Evolutionary conservation across 192 early-diverging fungal genomes (phyloP), one percentile per base, ranked within the genome.

Genomic region (Funneliformis mosseae): DNA sequence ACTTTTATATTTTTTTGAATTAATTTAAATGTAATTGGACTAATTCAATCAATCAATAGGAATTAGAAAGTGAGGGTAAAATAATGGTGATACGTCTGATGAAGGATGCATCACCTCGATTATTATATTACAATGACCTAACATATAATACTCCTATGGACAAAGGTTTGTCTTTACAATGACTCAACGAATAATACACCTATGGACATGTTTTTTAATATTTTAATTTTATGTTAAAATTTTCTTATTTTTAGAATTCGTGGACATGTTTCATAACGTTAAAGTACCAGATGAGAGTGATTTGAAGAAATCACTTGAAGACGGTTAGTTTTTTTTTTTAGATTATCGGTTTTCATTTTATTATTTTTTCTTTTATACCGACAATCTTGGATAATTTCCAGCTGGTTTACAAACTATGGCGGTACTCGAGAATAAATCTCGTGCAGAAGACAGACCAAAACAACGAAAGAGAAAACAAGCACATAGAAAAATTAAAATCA

Each of bases 391-490:
- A 5, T 14, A 28, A 63, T 67, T 27, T 38, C 14, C 27, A 89
- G 93, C 94, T 38, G 92, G 92, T 16, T 78, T 96, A 73, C 90
- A 89, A 66, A 92, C 89, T 11, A 95, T 94, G 88, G 88, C 90
- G 79, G 90, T 92, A 6, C 91, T 89, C 77, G 90, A 93, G 78
- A 89, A 90, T 83, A 88, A 87, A 42, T 88, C 88, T 21, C 84
- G 85, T 18, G 84, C 86, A 1, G 89, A 92, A 1, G 25, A 81
- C 25, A 90, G 88, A 14, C 86, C 84, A 18, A 92, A 92, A 82
- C 81, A 85, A 74, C 82, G 84, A 45, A 93, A 93, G 77, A 82
- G 87, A 14, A 90, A 89, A 55, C 88, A 89, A 25, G 64, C 88
- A 21, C 88, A 89, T 79, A 84, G 94, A 41, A 93, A 90, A 76